Conservation (phyloP, 2,329 filamentous ascomycete species). For the Aureobasidium musti region DNA sequence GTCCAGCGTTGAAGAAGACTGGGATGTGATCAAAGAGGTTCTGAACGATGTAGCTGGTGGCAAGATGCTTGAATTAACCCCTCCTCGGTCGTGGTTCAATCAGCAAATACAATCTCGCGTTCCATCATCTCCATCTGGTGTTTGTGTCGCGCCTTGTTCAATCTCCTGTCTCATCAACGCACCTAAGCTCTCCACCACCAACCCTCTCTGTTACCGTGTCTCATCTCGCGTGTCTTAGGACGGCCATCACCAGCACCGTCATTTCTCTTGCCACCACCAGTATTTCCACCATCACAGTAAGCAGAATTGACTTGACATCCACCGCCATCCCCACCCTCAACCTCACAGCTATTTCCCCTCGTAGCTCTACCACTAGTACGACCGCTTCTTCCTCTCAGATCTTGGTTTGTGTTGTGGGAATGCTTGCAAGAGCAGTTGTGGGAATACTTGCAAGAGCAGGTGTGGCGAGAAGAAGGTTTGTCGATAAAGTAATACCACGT, state of each 20-base stretch:
- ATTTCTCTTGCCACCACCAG: background rate
- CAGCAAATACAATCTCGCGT: background rate
- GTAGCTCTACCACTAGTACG: background rate
- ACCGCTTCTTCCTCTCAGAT: background rate
- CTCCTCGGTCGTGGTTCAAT: no score
- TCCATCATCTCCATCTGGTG: background rate
- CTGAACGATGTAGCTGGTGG: conserved; percentile 46
- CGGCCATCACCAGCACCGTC: no score
- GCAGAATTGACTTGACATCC: background rate
- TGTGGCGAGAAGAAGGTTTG: background rate
- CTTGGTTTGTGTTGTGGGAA: background rate
- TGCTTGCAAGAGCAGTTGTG: background rate
- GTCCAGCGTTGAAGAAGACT: conserved; percentile 68
- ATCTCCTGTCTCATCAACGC: background rate
- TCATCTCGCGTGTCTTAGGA: no score
- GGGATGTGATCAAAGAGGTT: conserved; percentile 64
- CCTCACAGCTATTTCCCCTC: background rate
- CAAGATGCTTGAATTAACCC: no score
- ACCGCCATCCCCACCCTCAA: background rate
- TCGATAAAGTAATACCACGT: conserved; percentile 16
- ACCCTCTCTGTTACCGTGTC: background rate
- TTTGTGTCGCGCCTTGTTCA: no score
- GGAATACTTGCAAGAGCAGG: background rate
- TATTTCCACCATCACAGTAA: background rate
- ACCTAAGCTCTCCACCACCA: conserved; percentile 27